Evolutionary conservation across 2,329 filamentous ascomycete genomes (phyloP).

Genomic region (Exophiala mesophila): DNA sequence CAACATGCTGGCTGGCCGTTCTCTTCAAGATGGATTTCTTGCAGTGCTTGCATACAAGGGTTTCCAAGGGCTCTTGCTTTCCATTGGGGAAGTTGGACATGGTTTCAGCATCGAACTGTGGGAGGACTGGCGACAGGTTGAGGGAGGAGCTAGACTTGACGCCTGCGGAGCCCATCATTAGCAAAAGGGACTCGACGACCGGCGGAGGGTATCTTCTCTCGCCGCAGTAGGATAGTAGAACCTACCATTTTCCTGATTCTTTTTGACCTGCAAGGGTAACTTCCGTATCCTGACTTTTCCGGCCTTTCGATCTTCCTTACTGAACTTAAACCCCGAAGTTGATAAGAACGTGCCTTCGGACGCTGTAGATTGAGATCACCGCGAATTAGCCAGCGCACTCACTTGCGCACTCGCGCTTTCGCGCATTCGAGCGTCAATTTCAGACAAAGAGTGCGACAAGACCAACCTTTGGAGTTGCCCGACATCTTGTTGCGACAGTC

Average conservation of each 20-base stretch:
- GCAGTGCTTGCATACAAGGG: conserved; percentile 87
- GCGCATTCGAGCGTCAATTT: no score
- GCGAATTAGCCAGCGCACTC: no score
- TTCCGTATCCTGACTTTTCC: conserved; percentile 44
- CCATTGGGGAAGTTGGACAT: conserved; percentile 77
- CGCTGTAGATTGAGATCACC: conserved; percentile 24
- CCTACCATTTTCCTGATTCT: conserved; percentile 33
- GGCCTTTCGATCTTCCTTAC: conserved; percentile 40
- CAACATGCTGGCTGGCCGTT: conserved; percentile 72
- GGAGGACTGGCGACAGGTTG: conserved; percentile 40
- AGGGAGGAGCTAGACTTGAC: conserved; percentile 30
- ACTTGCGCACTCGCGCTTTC: no score
- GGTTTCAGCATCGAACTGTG: conserved; percentile 66
- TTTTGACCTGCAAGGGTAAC: conserved; percentile 30
- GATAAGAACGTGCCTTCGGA: conserved; percentile 37
- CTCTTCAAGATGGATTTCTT: conserved; percentile 79
- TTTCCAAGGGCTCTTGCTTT: conserved; percentile 44
- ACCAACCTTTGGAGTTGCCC: no score
- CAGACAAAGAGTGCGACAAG: no score
- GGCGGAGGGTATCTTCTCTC: no score
- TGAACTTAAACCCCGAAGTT: conserved; percentile 44
- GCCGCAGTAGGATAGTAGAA: not conserved
- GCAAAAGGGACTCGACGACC: no score
- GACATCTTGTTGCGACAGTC: no score
- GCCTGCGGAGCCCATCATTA: conserved; percentile 10